Evolutionary conservation across 768 basidiomycete species (phyloP).

Genomic region (Phaffia tasmanica): DNA sequence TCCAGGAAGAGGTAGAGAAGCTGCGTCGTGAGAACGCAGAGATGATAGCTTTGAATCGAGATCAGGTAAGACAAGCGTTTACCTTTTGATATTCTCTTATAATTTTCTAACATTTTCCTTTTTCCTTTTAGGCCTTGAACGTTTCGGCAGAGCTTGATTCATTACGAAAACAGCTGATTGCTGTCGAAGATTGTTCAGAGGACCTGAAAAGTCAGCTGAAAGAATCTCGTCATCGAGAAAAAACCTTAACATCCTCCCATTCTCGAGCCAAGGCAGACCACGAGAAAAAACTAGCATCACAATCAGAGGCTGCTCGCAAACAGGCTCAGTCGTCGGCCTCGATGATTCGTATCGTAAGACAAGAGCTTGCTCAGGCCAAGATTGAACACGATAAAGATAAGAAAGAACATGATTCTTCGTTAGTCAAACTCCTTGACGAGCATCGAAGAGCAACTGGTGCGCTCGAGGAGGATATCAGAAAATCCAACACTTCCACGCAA

Average conservation of each 20-base stretch:
- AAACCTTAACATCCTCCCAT: slow-evolving; percentile 39
- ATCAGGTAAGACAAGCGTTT: slow-evolving; percentile 54
- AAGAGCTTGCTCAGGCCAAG: slow-evolving; percentile 42
- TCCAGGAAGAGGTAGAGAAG: slow-evolving; percentile 53
- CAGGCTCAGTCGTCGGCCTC: slow-evolving; percentile 8
- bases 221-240: slow-evolving; percentile 37
- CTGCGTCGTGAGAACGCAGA: slow-evolving; percentile 68
- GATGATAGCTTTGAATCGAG: slow-evolving; percentile 63
- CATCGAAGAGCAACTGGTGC: slow-evolving; percentile 25
- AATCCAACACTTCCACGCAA: background rate
- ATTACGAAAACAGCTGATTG: slow-evolving; percentile 14
- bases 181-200: slow-evolving; percentile 35
- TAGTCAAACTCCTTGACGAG: slow-evolving; percentile 42
- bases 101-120: background rate
- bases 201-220: slow-evolving; percentile 34
- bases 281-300: slow-evolving; percentile 19
- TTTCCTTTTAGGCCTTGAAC: slow-evolving; percentile 53
- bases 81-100: background rate
- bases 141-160: slow-evolving; percentile 79
- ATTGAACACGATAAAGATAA: slow-evolving; percentile 42
- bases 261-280: slow-evolving; percentile 23
- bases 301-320: slow-evolving; percentile 4
- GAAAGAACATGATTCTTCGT: slow-evolving; percentile 48
- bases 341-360: background rate
- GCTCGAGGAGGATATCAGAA: slow-evolving; percentile 28